These are phyloP conservation scores for Euphorbia lathyris DNA, from an alignment of 345 rosid species.

Conservation along the genomic window DNA sequence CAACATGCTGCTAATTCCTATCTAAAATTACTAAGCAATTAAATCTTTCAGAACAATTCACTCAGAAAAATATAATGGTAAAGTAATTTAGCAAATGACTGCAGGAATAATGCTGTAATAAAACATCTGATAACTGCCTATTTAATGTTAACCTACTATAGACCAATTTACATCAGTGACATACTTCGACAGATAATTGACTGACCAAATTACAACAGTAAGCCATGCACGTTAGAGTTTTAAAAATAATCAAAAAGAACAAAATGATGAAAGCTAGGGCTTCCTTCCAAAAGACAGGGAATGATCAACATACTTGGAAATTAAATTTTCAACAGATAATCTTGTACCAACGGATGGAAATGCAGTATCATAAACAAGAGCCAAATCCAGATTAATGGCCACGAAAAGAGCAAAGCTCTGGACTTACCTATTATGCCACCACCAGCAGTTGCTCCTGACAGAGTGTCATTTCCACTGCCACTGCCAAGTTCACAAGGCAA, in stretches of 20 bases:
- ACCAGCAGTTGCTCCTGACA: conserved; percentile 68
- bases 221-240: neutral
- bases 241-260: neutral
- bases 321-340: neutral
- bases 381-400: neutral
- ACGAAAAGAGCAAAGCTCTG: neutral
- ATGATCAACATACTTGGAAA: neutral
- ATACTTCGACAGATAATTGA: too few relatives aligned
- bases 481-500: conserved; percentile 98
- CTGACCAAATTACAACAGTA: neutral
- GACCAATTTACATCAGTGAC: neutral
- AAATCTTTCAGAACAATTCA: neutral
- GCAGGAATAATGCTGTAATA: neutral
- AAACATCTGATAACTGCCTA: neutral
- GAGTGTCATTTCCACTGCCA: conserved; percentile 80
- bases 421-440: conserved; percentile 83
- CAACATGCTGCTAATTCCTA: too few relatives aligned
- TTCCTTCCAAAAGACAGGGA: neutral
- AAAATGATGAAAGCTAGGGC: neutral
- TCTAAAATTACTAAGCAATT: too few relatives aligned
- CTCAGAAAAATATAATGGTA: neutral
- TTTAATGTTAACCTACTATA: neutral
- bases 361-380: neutral
- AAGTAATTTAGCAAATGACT: neutral
- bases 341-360: neutral